Evolutionary conservation across 108 stramenopile species (phyloP), one percentile per base, ranked within the genome.

Genomic region (Phaeodactylum tricornutum): DNA sequence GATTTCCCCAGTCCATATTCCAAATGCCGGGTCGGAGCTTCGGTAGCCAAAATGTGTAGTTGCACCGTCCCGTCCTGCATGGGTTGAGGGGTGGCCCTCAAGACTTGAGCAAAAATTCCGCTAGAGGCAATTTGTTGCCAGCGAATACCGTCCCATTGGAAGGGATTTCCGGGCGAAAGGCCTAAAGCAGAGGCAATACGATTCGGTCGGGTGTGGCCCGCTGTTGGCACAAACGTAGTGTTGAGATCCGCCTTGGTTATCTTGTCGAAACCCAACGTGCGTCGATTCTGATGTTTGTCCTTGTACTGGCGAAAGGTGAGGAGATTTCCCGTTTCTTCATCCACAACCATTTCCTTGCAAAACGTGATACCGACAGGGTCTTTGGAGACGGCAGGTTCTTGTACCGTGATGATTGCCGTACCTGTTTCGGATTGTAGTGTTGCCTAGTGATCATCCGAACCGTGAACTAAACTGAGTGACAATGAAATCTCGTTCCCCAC

Each of bases 1-100:
- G 79, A 81, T 56, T 80, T 82, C 15, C 76, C 68, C 24, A 90
- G 35, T 3, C 87, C 87, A 41, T 90, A 90, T 65, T 90, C 83
- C 17, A 90, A 43, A 52, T 74, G 69, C 21, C 78, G 66, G n/a
- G 83, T 62, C 38, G 79, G 76, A 27, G 74, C 74, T 71, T 90
- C 87, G n/a, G 49, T 56, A 2, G 65, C 83, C 33, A 74, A 32
- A 4, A 90, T 73, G 52, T 85, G 79, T 15, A 90, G 40, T 23
- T 68, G 66, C 0, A 84, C 79, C 15, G 73, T 67, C 5, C 79
- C 74, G 43, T 81, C 73, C 1, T 43, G 41, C 31, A 65, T 50
- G 1, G 43, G 67, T 43, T 56, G 49, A 0, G 78, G 78, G 11
- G 50, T 24, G n/a, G 61, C 54, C 4, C 44, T 27, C 14, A 70